A percentile compares a stretch with the other conserved stretches of the same genome.
These are phyloP conservation scores for Tylopilus subfusipes DNA, from an alignment of 768 basidiomycete species.

Conservation along the genomic window DNA sequence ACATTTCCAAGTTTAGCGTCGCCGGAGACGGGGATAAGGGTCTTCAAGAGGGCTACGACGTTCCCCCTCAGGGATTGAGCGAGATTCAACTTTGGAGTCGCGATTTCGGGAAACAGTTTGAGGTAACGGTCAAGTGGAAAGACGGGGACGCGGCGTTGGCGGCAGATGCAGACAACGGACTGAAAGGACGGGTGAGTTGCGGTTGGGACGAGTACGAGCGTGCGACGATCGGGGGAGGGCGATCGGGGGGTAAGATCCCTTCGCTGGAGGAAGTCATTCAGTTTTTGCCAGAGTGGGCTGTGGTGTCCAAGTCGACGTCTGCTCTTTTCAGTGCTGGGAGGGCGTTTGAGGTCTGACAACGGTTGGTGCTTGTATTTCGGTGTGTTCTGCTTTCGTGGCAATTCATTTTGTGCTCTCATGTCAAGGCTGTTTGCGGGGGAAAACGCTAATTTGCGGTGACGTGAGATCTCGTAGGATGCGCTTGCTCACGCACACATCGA, in stretches of 20 bases:
- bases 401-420: not conserved
- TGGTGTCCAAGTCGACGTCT: constrained; percentile 51
- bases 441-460: not conserved
- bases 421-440: not conserved
- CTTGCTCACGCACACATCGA: too few relatives aligned
- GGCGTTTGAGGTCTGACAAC: constrained; percentile 19
- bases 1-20: constrained; percentile 43
- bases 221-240: constrained; percentile 45
- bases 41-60: constrained; percentile 42
- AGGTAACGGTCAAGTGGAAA: constrained; percentile 52
- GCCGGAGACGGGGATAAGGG: constrained; percentile 32
- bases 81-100: constrained; percentile 59
- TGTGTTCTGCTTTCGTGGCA: not conserved
- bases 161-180: constrained; percentile 11
- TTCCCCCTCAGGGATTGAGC: constrained; percentile 34
- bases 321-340: constrained; percentile 54
- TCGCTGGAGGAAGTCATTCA: constrained; percentile 63
- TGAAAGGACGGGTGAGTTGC: constrained; percentile 51
- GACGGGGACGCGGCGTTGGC: constrained; percentile 6
- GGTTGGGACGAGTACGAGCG: constrained; percentile 69
- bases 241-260: constrained; percentile 49
- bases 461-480: not conserved
- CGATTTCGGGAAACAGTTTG: constrained; percentile 51
- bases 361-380: not conserved
- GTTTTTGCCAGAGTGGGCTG: constrained; percentile 67